Percentiles rank a stretch among this genome's conserved stretches.
phyloP scores from a whole-genome alignment of 169 alveolate genomes.

The Sarcocystis neurona region DNA sequence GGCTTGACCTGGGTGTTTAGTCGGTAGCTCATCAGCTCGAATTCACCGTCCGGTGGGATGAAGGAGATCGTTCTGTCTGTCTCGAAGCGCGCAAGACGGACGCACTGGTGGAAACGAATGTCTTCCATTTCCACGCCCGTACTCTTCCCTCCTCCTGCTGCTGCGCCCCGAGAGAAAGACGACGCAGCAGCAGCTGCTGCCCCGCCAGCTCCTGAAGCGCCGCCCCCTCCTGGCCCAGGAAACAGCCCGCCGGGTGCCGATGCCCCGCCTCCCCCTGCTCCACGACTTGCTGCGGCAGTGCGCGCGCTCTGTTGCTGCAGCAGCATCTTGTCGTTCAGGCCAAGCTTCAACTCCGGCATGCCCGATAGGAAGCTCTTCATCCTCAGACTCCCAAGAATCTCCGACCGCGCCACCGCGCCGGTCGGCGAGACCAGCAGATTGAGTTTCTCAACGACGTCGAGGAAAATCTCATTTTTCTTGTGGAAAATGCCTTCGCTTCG shows the following conservation, averaged over 20 bases:
- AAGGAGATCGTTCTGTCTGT: constrained; percentile 96
- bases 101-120: constrained; percentile 97
- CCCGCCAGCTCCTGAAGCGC: too few species aligned
- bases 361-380: constrained; percentile 97
- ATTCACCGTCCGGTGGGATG: constrained; percentile 99
- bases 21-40: constrained; percentile 98
- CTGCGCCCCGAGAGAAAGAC: constrained; percentile 73
- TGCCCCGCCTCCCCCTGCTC: too few species aligned
- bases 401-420: constrained; percentile 95
- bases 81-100: constrained; percentile 89
- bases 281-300: too few species aligned
- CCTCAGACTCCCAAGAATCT: constrained; percentile 94
- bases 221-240: too few species aligned
- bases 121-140: constrained; percentile 95
- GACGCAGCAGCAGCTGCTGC: too few species aligned
- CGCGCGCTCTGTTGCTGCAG: constrained; percentile 76
- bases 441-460: constrained; percentile 98
- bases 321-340: constrained; percentile 94
- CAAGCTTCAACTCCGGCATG: constrained; percentile 98
- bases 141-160: constrained; percentile 74
- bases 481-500: constrained; percentile 96
- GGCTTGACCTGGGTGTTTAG: constrained; percentile 95
- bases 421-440: constrained; percentile 83
- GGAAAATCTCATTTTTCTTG: constrained; percentile 97
- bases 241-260: too few species aligned